Conservation (phyloP, 306 rosid species). For the Cicer chorassanicum region DNA sequence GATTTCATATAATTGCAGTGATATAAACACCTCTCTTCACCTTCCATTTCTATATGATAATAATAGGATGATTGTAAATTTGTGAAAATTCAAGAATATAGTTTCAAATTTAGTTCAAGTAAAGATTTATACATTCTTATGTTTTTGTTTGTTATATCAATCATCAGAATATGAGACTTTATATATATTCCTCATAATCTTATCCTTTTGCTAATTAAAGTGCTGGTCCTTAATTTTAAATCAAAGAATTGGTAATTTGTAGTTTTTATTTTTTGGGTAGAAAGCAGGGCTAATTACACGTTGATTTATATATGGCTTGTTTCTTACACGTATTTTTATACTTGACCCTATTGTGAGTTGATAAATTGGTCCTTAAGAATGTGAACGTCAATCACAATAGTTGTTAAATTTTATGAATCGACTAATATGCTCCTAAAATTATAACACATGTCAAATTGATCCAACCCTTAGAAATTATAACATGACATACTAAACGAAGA, state of each 20-base stretch:
- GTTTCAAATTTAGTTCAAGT: background rate
- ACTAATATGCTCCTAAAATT: too few species aligned
- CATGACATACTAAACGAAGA: too few species aligned
- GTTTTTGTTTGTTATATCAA: background rate
- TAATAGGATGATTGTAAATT: slow-evolving; percentile 27
- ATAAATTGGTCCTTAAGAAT: too few species aligned
- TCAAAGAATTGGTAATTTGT: background rate
- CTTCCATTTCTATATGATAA: background rate
- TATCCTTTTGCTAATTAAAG: background rate
- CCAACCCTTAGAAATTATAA: too few species aligned
- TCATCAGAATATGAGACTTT: background rate
- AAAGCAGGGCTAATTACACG: background rate
- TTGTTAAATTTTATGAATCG: too few species aligned
- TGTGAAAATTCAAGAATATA: background rate
- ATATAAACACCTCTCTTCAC: background rate
- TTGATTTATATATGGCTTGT: too few species aligned
- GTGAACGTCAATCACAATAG: too few species aligned
- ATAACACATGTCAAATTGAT: too few species aligned
- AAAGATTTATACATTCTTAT: background rate
- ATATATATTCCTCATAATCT: background rate
- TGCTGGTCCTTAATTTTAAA: background rate
- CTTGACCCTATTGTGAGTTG: too few species aligned
- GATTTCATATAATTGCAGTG: slow-evolving; percentile 65
- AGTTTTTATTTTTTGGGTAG: background rate
- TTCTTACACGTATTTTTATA: too few species aligned